A percentile compares a stretch with the other conserved stretches of the same genome.
phyloP scores from a whole-genome alignment of 805 yeast genomes.

The Nematodospora valgi region DNA sequence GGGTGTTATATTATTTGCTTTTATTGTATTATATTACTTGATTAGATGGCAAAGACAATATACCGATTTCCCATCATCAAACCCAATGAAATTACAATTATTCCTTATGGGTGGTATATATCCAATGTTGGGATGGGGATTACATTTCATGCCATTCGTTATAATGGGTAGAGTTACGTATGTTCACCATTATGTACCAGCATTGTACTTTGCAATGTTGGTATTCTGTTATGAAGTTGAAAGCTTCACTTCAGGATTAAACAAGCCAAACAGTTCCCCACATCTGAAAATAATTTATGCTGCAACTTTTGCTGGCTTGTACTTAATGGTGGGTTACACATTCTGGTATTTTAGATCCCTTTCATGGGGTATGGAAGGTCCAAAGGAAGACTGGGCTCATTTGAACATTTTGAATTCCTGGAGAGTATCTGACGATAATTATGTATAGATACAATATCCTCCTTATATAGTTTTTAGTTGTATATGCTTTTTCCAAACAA shows the following conservation, averaged over 20 bases:
- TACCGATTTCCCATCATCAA: constrained; percentile 45
- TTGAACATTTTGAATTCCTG: constrained; percentile 38
- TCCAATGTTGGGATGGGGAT: constrained; percentile 87
- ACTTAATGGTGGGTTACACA: constrained; percentile 30
- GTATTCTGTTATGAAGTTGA: constrained; percentile 65
- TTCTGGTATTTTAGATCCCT: constrained; percentile 44
- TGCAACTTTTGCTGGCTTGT: constrained; percentile 23
- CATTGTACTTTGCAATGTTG: constrained; percentile 88
- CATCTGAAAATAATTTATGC: constrained; percentile 18
- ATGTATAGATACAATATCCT: constrained; percentile 17
- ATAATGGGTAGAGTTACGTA: constrained; percentile 96
- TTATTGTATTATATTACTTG: constrained; percentile 38
- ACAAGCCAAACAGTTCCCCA: constrained; percentile 12
- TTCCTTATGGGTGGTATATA: constrained; percentile 72
- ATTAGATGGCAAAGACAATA: constrained; percentile 72
- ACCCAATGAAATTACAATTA: constrained; percentile 43
- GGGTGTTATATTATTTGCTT: constrained; percentile 53
- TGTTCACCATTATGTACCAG: constrained; percentile 95
- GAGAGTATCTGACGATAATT: constrained; percentile 40
- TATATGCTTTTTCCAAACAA: not conserved
- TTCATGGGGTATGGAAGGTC: constrained; percentile 44
- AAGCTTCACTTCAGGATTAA: constrained; percentile 28
- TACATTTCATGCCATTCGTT: constrained; percentile 85
- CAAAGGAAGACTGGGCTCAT: constrained; percentile 36
- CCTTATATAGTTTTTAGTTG: not conserved